Conservation (phyloP, 139 green algal species). For the Micromonas commoda region DNA sequence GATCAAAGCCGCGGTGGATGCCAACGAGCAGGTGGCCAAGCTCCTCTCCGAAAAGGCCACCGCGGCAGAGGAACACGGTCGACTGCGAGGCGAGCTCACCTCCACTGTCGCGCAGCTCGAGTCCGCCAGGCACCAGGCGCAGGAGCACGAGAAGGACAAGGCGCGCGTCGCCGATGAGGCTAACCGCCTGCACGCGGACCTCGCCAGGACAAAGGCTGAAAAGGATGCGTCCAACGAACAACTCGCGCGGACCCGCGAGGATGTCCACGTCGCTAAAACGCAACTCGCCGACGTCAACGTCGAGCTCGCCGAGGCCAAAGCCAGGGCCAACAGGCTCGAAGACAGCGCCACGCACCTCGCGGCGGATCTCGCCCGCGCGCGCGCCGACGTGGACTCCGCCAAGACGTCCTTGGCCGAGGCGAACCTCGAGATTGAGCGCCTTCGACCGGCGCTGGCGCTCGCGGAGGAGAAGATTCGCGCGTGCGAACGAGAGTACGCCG, state of each 20-base stretch:
- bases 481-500: background rate
- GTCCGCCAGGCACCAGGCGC: background rate
- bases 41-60: background rate
- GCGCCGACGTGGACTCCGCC: background rate
- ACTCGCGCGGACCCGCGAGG: background rate
- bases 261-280: background rate
- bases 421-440: background rate
- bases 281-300: background rate
- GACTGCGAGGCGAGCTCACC: background rate
- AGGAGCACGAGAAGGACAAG: background rate
- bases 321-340: background rate
- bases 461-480: background rate
- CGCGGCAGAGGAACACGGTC: background rate
- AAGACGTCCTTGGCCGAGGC: background rate
- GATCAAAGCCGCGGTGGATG: background rate
- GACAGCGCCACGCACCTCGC: background rate
- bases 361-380: background rate
- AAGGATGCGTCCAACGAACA: background rate
- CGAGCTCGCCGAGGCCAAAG: background rate
- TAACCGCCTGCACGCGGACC: background rate
- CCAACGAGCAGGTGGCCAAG: background rate
- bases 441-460: background rate
- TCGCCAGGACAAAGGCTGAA: constrained; percentile 11
- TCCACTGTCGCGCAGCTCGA: background rate
- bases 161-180: background rate